Percentiles rank a stretch among this genome's conserved stretches.
Evolutionary conservation across 441 rosid genomes (phyloP).

Genomic region (Metrosideros polymorpha): DNA sequence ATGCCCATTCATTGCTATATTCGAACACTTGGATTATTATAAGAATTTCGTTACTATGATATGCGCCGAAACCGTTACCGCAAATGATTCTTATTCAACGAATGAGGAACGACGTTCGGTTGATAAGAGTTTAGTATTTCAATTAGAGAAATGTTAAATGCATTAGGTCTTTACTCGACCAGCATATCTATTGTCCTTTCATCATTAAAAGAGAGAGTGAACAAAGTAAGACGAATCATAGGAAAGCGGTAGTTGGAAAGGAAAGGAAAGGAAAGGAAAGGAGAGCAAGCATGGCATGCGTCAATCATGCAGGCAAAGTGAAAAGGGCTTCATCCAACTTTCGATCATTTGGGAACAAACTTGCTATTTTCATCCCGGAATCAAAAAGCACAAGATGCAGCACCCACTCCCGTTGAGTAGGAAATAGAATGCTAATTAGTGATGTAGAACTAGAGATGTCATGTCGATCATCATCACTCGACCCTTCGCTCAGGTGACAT

Average conservation of each 20-base stretch:
- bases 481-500: background rate
- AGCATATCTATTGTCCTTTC: background rate
- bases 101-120: background rate
- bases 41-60: background rate
- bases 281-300: background rate
- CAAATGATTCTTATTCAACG: background rate
- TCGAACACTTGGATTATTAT: background rate
- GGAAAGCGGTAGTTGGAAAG: background rate
- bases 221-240: background rate
- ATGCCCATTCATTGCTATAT: background rate
- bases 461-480: background rate
- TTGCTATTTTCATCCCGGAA: background rate
- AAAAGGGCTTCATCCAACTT: background rate
- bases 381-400: background rate
- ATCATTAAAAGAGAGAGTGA: background rate
- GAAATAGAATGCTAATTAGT: background rate
- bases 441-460: background rate
- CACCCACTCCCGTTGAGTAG: background rate
- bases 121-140: background rate
- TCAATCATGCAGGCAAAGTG: background rate
- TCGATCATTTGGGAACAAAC: background rate
- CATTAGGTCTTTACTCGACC: background rate
- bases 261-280: background rate
- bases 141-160: background rate
- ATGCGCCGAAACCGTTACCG: background rate